These are phyloP conservation scores for Stereocaulon alpinum DNA, from an alignment of 495 filamentous ascomycete species.

Conservation along the genomic window DNA sequence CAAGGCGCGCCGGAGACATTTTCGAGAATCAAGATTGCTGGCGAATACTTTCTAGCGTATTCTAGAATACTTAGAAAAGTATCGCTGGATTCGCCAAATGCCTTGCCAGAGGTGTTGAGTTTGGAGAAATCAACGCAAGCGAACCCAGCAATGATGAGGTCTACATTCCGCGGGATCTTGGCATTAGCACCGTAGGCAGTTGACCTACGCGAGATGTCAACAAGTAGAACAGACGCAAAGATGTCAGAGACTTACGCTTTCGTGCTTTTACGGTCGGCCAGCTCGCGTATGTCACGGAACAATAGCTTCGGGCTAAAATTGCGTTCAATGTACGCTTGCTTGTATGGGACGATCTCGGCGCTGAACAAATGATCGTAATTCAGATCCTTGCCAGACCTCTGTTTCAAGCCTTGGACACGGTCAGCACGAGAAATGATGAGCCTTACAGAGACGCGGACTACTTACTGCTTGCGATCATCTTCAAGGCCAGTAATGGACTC, in stretches of 20 bases:
- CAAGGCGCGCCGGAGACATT: slow-evolving; percentile 61
- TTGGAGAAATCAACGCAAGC: slow-evolving; percentile 64
- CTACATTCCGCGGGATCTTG: slow-evolving; percentile 47
- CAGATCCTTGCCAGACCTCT: slow-evolving; percentile 17
- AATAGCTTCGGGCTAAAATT: slow-evolving; percentile 56
- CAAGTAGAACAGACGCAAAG: slow-evolving; percentile 11
- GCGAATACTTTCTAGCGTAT: slow-evolving; percentile 46
- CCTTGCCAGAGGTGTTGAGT: slow-evolving; percentile 32
- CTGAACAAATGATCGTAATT: slow-evolving; percentile 59
- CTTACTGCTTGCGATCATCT: slow-evolving; percentile 39
- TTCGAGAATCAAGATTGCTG: slow-evolving; percentile 61
- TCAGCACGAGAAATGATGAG: too few relatives aligned
- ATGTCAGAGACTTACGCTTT: slow-evolving; percentile 44
- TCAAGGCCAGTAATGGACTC: slow-evolving; percentile 58
- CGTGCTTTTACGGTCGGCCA: slow-evolving; percentile 29
- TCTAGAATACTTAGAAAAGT: slow-evolving; percentile 56
- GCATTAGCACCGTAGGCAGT: slow-evolving; percentile 59
- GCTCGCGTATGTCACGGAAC: slow-evolving; percentile 61
- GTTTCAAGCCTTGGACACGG: too few relatives aligned
- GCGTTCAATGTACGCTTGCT: slow-evolving; percentile 70
- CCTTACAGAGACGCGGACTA: too few relatives aligned
- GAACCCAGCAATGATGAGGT: slow-evolving; percentile 66
- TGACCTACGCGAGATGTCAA: slow-evolving; percentile 36
- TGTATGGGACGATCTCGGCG: slow-evolving; percentile 67
- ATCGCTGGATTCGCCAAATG: slow-evolving; percentile 56